phyloP scores from a whole-genome alignment of 2,329 filamentous ascomycete genomes.

The Colletotrichum paranaense region DNA sequence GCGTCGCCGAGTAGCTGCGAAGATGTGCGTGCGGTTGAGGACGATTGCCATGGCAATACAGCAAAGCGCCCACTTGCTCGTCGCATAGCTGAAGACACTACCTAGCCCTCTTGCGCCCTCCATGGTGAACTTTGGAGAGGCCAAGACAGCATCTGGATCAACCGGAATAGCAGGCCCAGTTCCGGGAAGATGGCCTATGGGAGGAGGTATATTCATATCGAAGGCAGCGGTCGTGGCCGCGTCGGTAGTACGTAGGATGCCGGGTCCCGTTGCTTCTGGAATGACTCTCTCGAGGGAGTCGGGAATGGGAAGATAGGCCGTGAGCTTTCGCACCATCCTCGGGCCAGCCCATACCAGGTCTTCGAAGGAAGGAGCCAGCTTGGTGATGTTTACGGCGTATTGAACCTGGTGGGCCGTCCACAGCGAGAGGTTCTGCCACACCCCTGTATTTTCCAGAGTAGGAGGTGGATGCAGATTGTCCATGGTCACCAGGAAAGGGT shows the following conservation, averaged over 20 bases:
- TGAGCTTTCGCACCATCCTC: constrained; percentile 75
- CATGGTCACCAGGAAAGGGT: constrained; percentile 2
- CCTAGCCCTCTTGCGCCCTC: constrained; percentile 78
- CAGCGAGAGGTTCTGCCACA: constrained; percentile 65
- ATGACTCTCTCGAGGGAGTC: constrained; percentile 72
- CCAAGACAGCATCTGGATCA: constrained; percentile 46
- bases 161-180: constrained; percentile 48
- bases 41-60: constrained; percentile 89
- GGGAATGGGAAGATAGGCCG: constrained; percentile 69
- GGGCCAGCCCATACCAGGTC: constrained; percentile 78
- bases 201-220: constrained; percentile 37
- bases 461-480: constrained; percentile 21
- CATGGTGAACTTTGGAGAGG: constrained; percentile 62
- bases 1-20: constrained; percentile 86
- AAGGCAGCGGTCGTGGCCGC: constrained; percentile 55
- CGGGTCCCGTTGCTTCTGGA: constrained; percentile 65
- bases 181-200: not conserved
- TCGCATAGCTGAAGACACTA: constrained; percentile 90
- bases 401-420: constrained; percentile 60
- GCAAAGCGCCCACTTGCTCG: constrained; percentile 90
- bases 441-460: constrained; percentile 51
- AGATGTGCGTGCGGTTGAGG: constrained; percentile 92
- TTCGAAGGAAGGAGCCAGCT: constrained; percentile 72
- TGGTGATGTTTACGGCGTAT: constrained; percentile 64
- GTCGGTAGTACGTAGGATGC: constrained; percentile 52